Percentiles rank a stretch among this genome's conserved stretches.
These are phyloP conservation scores for Penicillium concentricum DNA, from an alignment of 2,329 filamentous ascomycete species.

Conservation along the genomic window DNA sequence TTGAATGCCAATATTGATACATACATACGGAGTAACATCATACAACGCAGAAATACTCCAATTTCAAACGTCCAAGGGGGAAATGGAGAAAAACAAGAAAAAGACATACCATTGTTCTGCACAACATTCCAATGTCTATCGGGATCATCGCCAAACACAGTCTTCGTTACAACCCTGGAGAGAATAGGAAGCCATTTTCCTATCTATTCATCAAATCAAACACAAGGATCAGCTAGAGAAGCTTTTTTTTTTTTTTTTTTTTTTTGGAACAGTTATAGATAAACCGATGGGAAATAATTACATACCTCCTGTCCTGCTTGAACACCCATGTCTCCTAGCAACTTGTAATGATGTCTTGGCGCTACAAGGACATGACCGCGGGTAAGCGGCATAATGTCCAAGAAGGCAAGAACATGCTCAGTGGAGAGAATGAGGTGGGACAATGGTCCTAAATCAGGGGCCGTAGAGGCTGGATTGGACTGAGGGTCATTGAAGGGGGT, in stretches of 20 bases:
- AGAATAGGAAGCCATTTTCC: slow-evolving; percentile 48
- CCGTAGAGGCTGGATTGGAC: slow-evolving; percentile 21
- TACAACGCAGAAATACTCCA: background rate
- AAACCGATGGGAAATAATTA: background rate
- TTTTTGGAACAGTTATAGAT: background rate
- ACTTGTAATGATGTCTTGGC: slow-evolving; percentile 73
- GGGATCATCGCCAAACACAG: slow-evolving; percentile 55
- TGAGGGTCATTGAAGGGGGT: slow-evolving; percentile 26
- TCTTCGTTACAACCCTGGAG: slow-evolving; percentile 70
- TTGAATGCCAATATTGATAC: slow-evolving; percentile 3
- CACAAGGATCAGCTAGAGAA: background rate
- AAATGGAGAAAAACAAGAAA: slow-evolving; percentile 1
- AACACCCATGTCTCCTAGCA: slow-evolving; percentile 68
- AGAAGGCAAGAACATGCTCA: slow-evolving; percentile 74
- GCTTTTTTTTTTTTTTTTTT: background rate
- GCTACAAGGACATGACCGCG: slow-evolving; percentile 80
- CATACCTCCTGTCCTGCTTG: slow-evolving; percentile 67
- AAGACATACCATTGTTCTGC: slow-evolving; percentile 74
- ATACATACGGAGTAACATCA: background rate
- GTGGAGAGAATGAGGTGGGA: slow-evolving; percentile 71
- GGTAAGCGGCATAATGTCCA: slow-evolving; percentile 89
- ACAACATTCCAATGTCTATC: slow-evolving; percentile 86
- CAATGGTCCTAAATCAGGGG: slow-evolving; percentile 14
- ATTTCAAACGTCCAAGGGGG: background rate
- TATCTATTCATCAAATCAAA: slow-evolving; percentile 29